Evolutionary conservation across 768 basidiomycete genomes (phyloP).

Genomic region (Leccinum arenicola): DNA sequence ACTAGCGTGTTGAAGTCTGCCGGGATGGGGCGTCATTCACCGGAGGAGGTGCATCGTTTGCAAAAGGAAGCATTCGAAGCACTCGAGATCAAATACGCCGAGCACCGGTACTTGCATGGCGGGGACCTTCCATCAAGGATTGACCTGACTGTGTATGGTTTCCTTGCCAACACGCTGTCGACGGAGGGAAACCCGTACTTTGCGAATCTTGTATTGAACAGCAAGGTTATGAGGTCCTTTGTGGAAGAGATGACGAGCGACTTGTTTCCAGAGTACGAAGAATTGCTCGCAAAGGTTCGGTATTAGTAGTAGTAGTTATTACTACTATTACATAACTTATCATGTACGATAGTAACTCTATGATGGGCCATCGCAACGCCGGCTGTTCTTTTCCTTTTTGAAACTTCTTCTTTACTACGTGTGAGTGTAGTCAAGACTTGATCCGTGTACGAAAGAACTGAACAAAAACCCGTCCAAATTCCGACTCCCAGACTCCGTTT

Average conservation of each 20-base stretch:
- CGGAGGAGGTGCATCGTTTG: conserved; percentile 30
- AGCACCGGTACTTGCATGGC: conserved; percentile 26
- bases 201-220: conserved; percentile 19
- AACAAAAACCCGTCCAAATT: conserved; percentile 8
- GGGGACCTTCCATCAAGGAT: conserved; percentile 25
- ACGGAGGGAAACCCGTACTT: conserved; percentile 27
- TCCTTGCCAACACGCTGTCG: conserved; percentile 30
- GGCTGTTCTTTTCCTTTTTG: background rate
- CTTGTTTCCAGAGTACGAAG: conserved; percentile 29
- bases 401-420: background rate
- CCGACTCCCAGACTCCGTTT: conserved; percentile 5
- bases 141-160: conserved; percentile 30
- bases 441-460: no score
- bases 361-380: conserved; percentile 16
- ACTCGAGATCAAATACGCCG: conserved; percentile 28
- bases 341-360: background rate
- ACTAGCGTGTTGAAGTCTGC: conserved; percentile 14
- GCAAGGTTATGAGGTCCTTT: conserved; percentile 18
- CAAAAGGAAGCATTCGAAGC: conserved; percentile 31
- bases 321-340: background rate
- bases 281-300: conserved; percentile 12
- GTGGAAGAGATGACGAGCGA: conserved; percentile 22
- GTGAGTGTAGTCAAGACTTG: conserved; percentile 8
- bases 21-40: conserved; percentile 33
- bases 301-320: background rate